Evolutionary conservation across 192 early-diverging fungal species (phyloP), one percentile per base, ranked within the genome.

Genomic region (Coemansia furcata): DNA sequence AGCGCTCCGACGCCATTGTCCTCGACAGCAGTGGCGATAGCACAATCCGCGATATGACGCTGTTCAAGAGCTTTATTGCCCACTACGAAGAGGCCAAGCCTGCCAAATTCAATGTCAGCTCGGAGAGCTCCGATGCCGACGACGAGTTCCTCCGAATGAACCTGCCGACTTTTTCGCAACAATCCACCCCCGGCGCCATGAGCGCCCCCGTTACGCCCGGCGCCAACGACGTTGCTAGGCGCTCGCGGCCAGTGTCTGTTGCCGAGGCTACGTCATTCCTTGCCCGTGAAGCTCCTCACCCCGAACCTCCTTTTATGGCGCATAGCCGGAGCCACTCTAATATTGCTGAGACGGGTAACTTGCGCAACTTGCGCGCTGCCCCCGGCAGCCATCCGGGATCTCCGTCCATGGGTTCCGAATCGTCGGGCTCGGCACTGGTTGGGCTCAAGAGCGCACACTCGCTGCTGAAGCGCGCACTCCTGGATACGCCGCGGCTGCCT

Each of bases 271-370:
- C 54, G 30, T 32, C 54, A 17, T 35, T 15, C n/a, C 17, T 32
- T 33, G 54, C n/a, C 32, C 6, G 4, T 32, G 54, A 57, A 6
- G 30, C 17, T 5, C 40, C 19, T 11, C 50, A n/a, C 19, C 9
- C n/a, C 10, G 42, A 38, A 50, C 63, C 37, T 43, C 66, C 69
- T 23, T 70, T 73, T 42, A 62, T 66, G 58, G 19, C 58, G 6
- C 72, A 65, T 23, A 69, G 39, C 55, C 69, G 78, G 46, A 72
- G 73, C 60, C 66, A 49, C 29, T 74, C 73, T 4, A 69, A 76
- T 39, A 67, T 76, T 7, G 78, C 78, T 14, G 78, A 81, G 52
- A 81, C 78, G 4, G 78, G 78, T 17, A 64, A 60, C 63, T 68
- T 81, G 60, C 78, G 78, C 44, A 55, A 60, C 36, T 69, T 81